Evolutionary conservation across 495 filamentous ascomycete species (phyloP).

Genomic region (Xylaria palmicola): DNA sequence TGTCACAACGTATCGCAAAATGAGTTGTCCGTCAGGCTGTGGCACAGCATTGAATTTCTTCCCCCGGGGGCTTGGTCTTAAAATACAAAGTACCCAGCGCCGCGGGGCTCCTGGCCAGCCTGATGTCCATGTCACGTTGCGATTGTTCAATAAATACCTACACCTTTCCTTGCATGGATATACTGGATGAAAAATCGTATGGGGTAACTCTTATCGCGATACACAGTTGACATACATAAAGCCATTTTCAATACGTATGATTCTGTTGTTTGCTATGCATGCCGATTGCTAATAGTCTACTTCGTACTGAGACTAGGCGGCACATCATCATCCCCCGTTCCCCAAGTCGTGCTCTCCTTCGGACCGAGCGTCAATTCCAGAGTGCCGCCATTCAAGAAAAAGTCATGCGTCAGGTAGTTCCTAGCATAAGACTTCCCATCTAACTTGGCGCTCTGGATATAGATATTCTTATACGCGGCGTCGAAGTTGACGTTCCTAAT

Average conservation of each 20-base stretch:
- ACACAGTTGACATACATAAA: no score
- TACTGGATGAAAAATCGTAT: no score
- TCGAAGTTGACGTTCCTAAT: conserved; percentile 63
- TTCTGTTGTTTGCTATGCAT: no score
- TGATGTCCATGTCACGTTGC: no score
- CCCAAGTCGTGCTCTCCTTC: conserved; percentile 63
- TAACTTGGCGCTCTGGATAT: conserved; percentile 63
- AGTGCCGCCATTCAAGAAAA: conserved; percentile 63
- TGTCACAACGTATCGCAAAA: neutral
- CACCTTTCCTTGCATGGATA: no score
- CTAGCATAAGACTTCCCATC: conserved; percentile 60
- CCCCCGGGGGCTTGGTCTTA: no score
- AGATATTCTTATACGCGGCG: conserved; percentile 59
- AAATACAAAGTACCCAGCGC: no score
- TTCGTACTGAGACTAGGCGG: conserved; percentile 52
- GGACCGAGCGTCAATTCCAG: conserved; percentile 60
- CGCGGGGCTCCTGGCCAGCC: no score
- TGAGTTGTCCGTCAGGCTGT: neutral
- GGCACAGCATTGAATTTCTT: neutral
- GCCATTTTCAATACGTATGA: no score
- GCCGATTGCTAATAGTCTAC: neutral
- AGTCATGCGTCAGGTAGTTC: conserved; percentile 66
- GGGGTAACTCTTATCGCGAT: no score
- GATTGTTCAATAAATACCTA: no score
- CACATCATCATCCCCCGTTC: conserved; percentile 57